Evolutionary conservation across 805 yeast species (phyloP), one percentile per base, ranked within the genome.

Genomic region (Kazachstania kunashirensis): DNA sequence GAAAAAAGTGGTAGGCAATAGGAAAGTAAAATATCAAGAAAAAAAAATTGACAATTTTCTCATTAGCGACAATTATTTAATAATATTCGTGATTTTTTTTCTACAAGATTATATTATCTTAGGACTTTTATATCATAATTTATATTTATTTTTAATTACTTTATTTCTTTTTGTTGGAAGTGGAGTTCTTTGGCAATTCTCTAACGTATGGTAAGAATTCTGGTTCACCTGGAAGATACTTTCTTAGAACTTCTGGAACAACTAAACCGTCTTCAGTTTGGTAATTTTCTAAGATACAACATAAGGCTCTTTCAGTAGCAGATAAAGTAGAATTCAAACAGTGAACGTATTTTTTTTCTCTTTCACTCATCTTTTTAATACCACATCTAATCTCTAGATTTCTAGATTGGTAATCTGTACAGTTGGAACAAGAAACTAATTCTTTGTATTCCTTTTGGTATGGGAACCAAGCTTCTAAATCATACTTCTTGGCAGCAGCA

Each of bases 391-490:
- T 92, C 71, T 92, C 98, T 60, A 92, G 73, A 74, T 89, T 89
- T 72, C 98, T 83, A 37, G 97, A 84, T 72, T 92, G 98, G 67
- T 92, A 92, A 68, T 92, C 98, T 42, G 98, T 92, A 77, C 98
- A 92, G 75, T 92, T 92, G 41, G 97, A 89, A 71, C 97, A 89
- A 14, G 96, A 85, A 39, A 92, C 98, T 55, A 92, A 77, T 70
- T 92, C 98, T 69, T 92, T 92, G 71, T 84, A 92, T 68, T 92
- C 98, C 63, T 86, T 75, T 73, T 92, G 98, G 84, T 73, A 92
- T 59, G 98, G 98, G 94, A 92, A 92, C 98, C 98, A 92, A 35
- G 98, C 98, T 72, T 92, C 98, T 59, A 92, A 75, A 70, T 92
- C 98, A 70, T 81, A 92, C 66, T 92, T 92, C 73, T 92, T 92